Percentiles rank a stretch among this genome's conserved stretches.
These are phyloP conservation scores for Xanthoconium stramineum DNA, from an alignment of 768 basidiomycete species.

Conservation along the genomic window DNA sequence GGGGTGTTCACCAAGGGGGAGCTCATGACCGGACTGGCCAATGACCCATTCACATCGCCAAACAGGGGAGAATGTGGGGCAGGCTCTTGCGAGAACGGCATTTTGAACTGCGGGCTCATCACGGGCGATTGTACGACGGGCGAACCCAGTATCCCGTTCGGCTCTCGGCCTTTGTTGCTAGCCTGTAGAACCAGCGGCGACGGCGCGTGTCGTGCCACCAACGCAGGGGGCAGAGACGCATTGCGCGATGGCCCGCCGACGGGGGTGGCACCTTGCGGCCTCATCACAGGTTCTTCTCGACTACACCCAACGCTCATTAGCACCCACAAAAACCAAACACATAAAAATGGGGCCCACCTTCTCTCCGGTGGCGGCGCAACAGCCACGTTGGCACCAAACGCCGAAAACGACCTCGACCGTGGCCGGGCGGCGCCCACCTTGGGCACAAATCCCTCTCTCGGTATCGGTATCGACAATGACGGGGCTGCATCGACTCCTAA, in stretches of 20 bases:
- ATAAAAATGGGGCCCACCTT: constrained; percentile 15
- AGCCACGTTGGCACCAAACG: constrained; percentile 44
- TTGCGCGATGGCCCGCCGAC: constrained; percentile 2
- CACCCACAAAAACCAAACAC: not conserved
- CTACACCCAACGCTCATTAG: constrained; percentile 7
- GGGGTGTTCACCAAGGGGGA: constrained; percentile 8
- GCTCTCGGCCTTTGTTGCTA: constrained; percentile 4
- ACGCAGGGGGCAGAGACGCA: constrained; percentile 16
- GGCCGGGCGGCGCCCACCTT: constrained; percentile 47
- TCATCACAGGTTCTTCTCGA: constrained; percentile 24
- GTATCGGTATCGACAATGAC: constrained; percentile 33
- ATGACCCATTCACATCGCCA: constrained; percentile 1
- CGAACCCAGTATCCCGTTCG: constrained; percentile 1
- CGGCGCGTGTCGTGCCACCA: constrained; percentile 18
- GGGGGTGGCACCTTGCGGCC: not conserved
- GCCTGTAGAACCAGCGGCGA: constrained; percentile 18
- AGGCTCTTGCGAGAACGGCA: constrained; percentile 34
- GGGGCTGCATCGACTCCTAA: not conserved
- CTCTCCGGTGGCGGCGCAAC: not conserved
- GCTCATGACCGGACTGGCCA: constrained; percentile 10
- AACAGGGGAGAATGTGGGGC: constrained; percentile 5
- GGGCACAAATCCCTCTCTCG: constrained; percentile 64
- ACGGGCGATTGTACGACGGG: constrained; percentile 37
- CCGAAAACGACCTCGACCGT: constrained; percentile 73
- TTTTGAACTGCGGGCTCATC: constrained; percentile 24